phyloP scores from a whole-genome alignment of 2,329 filamentous ascomycete genomes.

The Colletotrichum lentis region DNA sequence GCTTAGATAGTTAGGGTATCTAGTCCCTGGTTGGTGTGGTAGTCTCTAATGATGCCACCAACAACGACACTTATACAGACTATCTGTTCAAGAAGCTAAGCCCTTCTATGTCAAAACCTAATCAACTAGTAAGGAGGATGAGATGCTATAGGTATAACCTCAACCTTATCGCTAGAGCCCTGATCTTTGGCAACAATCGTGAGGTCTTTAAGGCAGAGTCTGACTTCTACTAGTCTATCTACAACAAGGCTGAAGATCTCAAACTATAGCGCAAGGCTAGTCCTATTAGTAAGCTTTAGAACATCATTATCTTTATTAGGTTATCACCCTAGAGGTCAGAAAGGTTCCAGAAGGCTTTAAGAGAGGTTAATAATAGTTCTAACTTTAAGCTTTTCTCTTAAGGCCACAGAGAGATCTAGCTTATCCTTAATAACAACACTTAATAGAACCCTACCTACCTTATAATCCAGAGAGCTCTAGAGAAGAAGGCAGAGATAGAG shows the following conservation, averaged over 20 bases:
- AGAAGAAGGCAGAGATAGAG: too few species aligned
- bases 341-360: not conserved
- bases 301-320: conserved; percentile 1
- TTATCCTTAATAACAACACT: too few species aligned
- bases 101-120: too few species aligned
- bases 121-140: too few species aligned
- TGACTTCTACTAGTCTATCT: too few species aligned
- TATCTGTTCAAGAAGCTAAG: not conserved
- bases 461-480: too few species aligned
- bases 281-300: not conserved
- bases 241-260: not conserved
- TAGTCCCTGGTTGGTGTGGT: not conserved
- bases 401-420: too few species aligned
- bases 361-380: not conserved
- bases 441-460: too few species aligned
- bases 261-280: not conserved
- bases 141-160: not conserved
- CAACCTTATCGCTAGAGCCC: not conserved
- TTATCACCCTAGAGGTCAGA: not conserved
- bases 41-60: not conserved
- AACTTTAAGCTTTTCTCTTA: not conserved
- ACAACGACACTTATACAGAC: not conserved
- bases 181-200: not conserved
- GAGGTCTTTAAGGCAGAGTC: not conserved
- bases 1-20: not conserved